Evolutionary conservation across 2,329 filamentous ascomycete genomes (phyloP).

Genomic region (Dactylonectria estremocensis): DNA sequence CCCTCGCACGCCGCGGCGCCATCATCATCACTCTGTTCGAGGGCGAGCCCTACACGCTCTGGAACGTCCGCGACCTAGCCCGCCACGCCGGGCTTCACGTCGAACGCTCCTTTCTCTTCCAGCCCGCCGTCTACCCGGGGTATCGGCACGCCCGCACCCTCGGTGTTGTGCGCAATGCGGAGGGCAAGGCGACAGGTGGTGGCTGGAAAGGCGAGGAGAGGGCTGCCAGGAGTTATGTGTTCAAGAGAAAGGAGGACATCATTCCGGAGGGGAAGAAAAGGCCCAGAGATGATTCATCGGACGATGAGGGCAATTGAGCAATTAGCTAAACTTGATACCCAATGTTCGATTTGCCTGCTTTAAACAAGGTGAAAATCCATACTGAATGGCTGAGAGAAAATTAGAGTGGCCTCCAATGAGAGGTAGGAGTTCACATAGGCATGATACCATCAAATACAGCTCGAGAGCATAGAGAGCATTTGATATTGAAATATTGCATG

Average conservation of each 20-base stretch:
- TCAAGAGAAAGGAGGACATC: constrained; percentile 71
- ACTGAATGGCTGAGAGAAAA: neutral
- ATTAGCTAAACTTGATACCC: neutral
- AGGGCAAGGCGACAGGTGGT: constrained; percentile 59
- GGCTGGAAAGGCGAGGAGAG: constrained; percentile 61
- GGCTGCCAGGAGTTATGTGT: constrained; percentile 72
- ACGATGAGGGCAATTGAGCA: constrained; percentile 49
- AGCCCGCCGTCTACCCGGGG: constrained; percentile 76
- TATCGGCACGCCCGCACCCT: constrained; percentile 83
- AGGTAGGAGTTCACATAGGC: constrained; percentile 8
- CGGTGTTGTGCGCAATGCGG: constrained; percentile 71
- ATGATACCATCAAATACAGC: constrained; percentile 20
- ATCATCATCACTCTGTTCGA: constrained; percentile 93
- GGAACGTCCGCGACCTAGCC: constrained; percentile 92
- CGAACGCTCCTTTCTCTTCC: constrained; percentile 79
- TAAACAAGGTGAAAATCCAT: neutral
- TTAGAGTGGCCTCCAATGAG: neutral
- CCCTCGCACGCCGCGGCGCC: constrained; percentile 64
- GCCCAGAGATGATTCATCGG: constrained; percentile 53
- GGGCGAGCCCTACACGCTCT: constrained; percentile 93
- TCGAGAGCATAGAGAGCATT: constrained; percentile 6
- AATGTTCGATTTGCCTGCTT: neutral
- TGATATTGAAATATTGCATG: constrained; percentile 22
- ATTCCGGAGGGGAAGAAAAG: constrained; percentile 47
- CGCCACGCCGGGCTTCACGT: constrained; percentile 82